Conservation (phyloP, 257 asterid genomes). For the Salvia hispanica region DNA sequence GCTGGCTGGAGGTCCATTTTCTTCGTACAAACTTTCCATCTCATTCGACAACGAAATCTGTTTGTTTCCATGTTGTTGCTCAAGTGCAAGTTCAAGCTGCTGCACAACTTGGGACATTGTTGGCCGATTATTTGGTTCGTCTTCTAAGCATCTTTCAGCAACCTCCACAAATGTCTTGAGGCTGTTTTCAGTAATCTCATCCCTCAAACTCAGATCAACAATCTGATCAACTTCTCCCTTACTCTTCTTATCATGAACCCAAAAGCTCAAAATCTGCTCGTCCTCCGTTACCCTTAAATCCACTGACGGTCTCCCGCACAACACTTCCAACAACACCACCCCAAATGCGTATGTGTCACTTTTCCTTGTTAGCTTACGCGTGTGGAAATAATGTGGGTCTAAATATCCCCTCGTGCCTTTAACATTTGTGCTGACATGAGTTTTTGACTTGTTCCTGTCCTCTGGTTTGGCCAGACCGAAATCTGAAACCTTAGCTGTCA, state of each 20-base stretch:
- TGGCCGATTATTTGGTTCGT: constrained; percentile 55
- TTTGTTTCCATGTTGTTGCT: constrained; percentile 42
- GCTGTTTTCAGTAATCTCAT: constrained; percentile 42
- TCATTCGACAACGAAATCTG: constrained; percentile 5
- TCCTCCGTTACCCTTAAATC: neutral
- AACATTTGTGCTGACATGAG: neutral
- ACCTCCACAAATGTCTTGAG: constrained; percentile 42
- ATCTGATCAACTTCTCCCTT: constrained; percentile 50
- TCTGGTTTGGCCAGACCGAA: neutral
- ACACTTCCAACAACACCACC: neutral
- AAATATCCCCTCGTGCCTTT: neutral
- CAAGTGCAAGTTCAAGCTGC: constrained; percentile 40
- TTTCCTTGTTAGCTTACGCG: neutral
- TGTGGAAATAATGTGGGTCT: neutral
- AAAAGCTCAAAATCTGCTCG: constrained; percentile 31
- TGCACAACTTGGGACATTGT: constrained; percentile 53
- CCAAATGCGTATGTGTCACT: neutral
- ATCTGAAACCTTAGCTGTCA: neutral
- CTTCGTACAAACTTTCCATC: constrained; percentile 12
- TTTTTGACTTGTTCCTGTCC: neutral
- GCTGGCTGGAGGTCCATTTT: neutral
- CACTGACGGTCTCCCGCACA: neutral
- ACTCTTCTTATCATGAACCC: constrained; percentile 47
- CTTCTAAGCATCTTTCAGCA: constrained; percentile 46
- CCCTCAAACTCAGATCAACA: constrained; percentile 37